Conservation (phyloP, 306 rosid species). For the Citrullus amarus region DNA sequence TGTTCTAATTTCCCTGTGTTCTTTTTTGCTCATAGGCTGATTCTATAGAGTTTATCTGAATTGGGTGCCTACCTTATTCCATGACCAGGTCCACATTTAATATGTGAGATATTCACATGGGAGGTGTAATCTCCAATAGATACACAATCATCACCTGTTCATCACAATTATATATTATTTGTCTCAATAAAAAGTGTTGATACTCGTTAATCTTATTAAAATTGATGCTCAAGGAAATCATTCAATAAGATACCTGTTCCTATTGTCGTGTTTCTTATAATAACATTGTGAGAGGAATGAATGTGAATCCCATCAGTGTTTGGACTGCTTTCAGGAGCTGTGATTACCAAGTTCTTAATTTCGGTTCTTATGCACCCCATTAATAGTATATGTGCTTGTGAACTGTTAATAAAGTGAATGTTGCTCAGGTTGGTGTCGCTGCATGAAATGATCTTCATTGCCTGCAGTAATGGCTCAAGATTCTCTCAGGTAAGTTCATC, state of each 20-base stretch:
- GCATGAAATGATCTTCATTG: constrained; percentile 23
- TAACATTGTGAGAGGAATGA: constrained; percentile 13
- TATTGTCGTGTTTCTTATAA: constrained; percentile 5
- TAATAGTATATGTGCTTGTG: constrained; percentile 14
- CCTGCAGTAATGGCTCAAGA: constrained; percentile 9
- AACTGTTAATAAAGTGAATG: constrained; percentile 19
- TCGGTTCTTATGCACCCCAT: constrained; percentile 7
- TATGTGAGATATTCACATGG: background rate
- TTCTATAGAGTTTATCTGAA: background rate
- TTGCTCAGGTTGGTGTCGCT: constrained; percentile 8
- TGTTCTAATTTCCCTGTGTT: background rate
- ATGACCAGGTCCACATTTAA: constrained; percentile 25
- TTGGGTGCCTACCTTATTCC: constrained; percentile 16
- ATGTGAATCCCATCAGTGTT: constrained; percentile 31
- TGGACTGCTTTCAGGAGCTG: constrained; percentile 29
- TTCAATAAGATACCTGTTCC: constrained; percentile 12
- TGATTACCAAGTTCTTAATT: constrained; percentile 12
- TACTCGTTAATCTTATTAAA: background rate
- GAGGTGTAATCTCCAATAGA: constrained; percentile 25
- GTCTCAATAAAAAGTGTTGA: background rate
- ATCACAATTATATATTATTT: background rate
- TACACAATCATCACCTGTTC: constrained; percentile 26
- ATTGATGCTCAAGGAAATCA: background rate
- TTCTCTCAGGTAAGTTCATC: background rate
- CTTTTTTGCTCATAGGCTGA: background rate